Evolutionary conservation across 2,329 filamentous ascomycete species (phyloP), one percentile per base, ranked within the genome.

Genomic region (Alternaria atra): DNA sequence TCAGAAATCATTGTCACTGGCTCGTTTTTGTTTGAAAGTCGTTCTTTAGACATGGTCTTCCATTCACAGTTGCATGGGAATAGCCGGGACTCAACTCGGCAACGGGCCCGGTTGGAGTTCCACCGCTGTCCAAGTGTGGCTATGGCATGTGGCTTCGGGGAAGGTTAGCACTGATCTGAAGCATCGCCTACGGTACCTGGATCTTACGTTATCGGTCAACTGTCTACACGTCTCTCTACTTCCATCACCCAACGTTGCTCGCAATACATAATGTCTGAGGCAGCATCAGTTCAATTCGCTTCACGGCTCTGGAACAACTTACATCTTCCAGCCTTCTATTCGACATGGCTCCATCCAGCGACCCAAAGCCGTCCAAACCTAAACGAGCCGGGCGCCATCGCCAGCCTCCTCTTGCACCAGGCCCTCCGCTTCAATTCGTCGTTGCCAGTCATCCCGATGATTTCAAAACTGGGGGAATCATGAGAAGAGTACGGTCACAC

Each of bases 401-500:
- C 32, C 48, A 71, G 27, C 75, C 75, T 32, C 75, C 75, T 15
- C 73, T 78, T 4, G 68, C 72, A 34, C 74, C 69, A 25, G 74
- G 73, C 9, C 74, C 75, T 23, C 37, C 69, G 10, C 61, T 78
- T 7, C 74, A 75, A 29, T 77, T 77, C 42, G 73, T 78, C 20
- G 69, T 77, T 48, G 75, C 74, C 10, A 74, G 58, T 35, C 75
- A 77, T 54, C 75, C 75, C 12, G 73, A 77, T 48, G 65, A 77
- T 20, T 78, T 78, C 63, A 73, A 65, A 52, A 68, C 63, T 37
- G 70, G 68, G 4, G 43, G 66, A 15, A 76, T 71, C 9, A 76
- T 78, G 74, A 70, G 75, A 46, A 66, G 77, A 53, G 64, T 78
- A 43, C 72, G 75, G 6, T 78, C 75, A 13, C 75, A 78, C 53